These are phyloP conservation scores for Metarhizium humberi DNA, from an alignment of 2,329 filamentous ascomycete genomes.

Conservation along the genomic window DNA sequence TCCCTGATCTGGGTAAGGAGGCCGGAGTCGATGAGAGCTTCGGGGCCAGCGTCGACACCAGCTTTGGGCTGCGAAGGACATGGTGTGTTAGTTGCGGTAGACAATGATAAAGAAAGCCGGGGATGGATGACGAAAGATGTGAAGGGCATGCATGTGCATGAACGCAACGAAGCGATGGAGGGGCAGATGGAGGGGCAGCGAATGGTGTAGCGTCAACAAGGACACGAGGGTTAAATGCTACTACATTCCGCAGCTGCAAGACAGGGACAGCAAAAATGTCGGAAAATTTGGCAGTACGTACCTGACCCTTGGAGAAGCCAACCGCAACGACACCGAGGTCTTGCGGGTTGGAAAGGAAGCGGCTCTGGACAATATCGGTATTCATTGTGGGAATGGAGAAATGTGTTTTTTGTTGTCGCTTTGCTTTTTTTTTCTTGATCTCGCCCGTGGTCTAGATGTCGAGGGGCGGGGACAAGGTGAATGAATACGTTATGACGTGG, in stretches of 20 bases:
- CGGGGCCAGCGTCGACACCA: conserved; percentile 84
- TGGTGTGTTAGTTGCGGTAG: background rate
- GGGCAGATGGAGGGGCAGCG: background rate
- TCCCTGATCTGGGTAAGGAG: conserved; percentile 74
- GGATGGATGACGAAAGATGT: background rate
- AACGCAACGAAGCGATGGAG: background rate
- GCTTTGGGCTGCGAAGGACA: conserved; percentile 59
- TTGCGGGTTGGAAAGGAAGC: conserved; percentile 70
- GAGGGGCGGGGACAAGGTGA: background rate
- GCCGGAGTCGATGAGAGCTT: conserved; percentile 79
- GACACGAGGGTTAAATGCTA: background rate
- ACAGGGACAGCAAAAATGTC: background rate
- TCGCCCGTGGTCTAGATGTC: conserved; percentile 1
- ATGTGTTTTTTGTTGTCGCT: background rate
- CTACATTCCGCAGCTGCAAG: background rate
- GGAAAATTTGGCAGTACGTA: conserved; percentile 31
- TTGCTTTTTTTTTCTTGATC: background rate
- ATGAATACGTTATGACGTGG: background rate
- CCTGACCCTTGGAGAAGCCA: conserved; percentile 93
- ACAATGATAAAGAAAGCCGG: background rate
- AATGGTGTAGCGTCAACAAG: background rate
- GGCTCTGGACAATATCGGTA: conserved; percentile 47
- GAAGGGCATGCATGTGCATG: background rate
- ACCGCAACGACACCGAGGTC: conserved; percentile 90
- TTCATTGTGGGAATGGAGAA: conserved; percentile 28